Base-by-base conservation (phyloP, 2,329 filamentous ascomycete species). In the Parastagonospora avenae region DNA sequence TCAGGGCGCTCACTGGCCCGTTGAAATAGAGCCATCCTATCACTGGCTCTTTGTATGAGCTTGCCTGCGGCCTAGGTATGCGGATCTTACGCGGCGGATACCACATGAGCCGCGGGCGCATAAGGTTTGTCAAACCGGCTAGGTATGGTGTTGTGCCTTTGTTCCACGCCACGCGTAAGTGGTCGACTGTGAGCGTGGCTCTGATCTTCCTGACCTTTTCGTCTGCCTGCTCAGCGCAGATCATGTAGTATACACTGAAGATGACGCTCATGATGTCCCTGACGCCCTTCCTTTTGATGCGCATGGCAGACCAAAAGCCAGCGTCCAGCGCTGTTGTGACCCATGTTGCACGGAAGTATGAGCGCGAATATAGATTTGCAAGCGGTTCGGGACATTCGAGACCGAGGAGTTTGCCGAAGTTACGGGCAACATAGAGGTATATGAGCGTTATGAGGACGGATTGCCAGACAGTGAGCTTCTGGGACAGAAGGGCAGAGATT, bases 271-370 rank as follows among this genome's bases (percentile, higher is more conserved):
- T 85, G 11, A 96, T 70, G 70, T 97, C 92, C 33, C 92, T 83
- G 36, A 96, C 62, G 85, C 90, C 92, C 64, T 89, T 92, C 41
- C 80, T 80, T 49, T 84, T 85, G 57, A 99, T 92, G 65, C 86
- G 88, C 94, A 99, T 99, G 30, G 94, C 94, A 0, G 92, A 96
- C 94, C 94, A 99, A 74, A 97, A 99, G 1, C 94, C 94, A 5
- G 94, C 94, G 66, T 99, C 94, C 54, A 99, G 77, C 0, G 92
- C 94, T 0, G 94, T 99, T 46, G 94, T 87, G 12, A 97, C 85
- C 94, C 94, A 99, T 70, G 94, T 99, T 48, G 94, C 94, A 42
- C 94, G 88, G 73, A 96, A 99, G 77, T 95, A 99, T 27, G 90
- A 87, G 44, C 91, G 82, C 47, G 90, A 91, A 77, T 99, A 99